Evolutionary conservation across 371 early-diverging fungal species (phyloP), one percentile per base, ranked within the genome.

Genomic region (Rhizopus sp.): DNA sequence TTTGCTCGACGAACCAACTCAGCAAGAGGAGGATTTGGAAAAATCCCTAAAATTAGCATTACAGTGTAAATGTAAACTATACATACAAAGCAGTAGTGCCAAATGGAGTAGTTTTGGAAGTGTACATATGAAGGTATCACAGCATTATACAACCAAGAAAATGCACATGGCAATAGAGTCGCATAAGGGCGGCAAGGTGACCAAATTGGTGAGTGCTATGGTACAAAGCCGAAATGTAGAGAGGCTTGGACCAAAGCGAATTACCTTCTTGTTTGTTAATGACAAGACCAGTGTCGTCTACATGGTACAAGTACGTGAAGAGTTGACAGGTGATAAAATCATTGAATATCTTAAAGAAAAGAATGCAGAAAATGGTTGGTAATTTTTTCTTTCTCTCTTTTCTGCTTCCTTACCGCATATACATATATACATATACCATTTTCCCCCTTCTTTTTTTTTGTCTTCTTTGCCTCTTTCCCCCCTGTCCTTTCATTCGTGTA

Each of bases 41-140:
- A 71, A 68, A 37, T 66, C 73, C 1, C 46, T 73, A 15, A 59
- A 62, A 15, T 23, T 64, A 17, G 66, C 65, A 9, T 69, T 77
- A 72, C 72, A 73, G 57, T 77, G 77, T 52, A 70, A 73, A 58
- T 68, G 71, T 51, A 77, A 77, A 53, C 51, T 77, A 41, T 77
- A 67, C 57, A 59, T 71, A 3, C 73, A 77, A 53, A 73, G 68
- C 37, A 69, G 69, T 37, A 69, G 69, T 46, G 64, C 77, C 0
- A 73, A 67, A 31, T 77, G 77, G 77, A 64, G 63, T n/a, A 69
- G 66, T 10, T 72, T 78, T 61, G 78, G 78, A 7, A 65, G 60
- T 42, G 78, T 70, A 8, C 44, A 63, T n/a, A 55, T 78, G 53
- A 70, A 64, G 41, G 59, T 78, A 5, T 78, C 78, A 7, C 70